Conservation (phyloP, 2,329 filamentous ascomycete species). For the Hortaea sp. region DNA sequence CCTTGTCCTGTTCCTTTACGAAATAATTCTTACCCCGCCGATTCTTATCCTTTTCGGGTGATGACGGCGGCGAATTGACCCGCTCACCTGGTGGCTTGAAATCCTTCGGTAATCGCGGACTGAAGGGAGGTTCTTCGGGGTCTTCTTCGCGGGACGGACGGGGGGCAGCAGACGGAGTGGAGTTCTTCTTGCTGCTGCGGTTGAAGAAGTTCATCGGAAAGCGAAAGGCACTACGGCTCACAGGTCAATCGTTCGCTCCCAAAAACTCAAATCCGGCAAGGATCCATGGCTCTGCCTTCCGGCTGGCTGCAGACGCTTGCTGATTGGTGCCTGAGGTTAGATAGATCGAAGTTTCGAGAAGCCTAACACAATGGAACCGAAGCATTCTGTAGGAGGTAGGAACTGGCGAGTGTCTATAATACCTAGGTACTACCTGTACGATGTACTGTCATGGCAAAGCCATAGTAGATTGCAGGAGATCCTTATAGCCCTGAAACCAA, state of each 20-base stretch:
- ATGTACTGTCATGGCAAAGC: no score
- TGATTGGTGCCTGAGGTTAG: no score
- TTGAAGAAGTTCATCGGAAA: slow-evolving; percentile 1
- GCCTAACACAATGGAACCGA: no score
- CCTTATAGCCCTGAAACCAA: no score
- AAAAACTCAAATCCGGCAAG: no score
- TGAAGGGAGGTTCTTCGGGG: background rate
- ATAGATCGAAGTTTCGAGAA: no score
- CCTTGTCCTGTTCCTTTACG: slow-evolving; percentile 16
- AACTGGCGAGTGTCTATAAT: no score
- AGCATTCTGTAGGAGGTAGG: no score
- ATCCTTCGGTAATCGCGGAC: background rate
- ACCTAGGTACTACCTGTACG: no score
- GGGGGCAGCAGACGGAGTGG: background rate
- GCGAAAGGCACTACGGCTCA: background rate
- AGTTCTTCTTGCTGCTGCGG: slow-evolving; percentile 1
- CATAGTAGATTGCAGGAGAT: no score
- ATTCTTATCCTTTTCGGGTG: slow-evolving; percentile 2
- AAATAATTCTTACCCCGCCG: slow-evolving; percentile 17
- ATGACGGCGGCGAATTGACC: background rate
- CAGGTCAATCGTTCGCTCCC: background rate
- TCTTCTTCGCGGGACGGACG: background rate
- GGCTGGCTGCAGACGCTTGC: no score
- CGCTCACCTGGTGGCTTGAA: background rate
- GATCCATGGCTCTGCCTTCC: no score